Percentiles rank a stretch among this genome's conserved stretches.
Evolutionary conservation across 2,329 filamentous ascomycete species (phyloP).

Genomic region (Trichoderma lentiforme): DNA sequence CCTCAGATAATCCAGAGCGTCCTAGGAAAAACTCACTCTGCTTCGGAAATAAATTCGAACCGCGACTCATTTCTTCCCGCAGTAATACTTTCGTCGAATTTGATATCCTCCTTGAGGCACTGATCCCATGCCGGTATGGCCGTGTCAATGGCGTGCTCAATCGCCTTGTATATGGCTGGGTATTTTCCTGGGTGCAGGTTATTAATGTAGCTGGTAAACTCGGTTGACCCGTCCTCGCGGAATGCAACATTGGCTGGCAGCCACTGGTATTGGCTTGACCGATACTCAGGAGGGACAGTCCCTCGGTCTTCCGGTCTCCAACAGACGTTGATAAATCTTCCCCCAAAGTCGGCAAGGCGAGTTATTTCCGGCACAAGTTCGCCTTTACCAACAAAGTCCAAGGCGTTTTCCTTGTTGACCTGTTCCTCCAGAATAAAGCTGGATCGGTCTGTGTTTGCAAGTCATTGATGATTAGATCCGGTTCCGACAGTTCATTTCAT

Average conservation of each 20-base stretch:
- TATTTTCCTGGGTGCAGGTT: constrained; percentile 38
- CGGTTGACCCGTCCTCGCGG: constrained; percentile 31
- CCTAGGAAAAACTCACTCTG: not conserved
- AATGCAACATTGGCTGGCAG: constrained; percentile 36
- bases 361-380: not conserved
- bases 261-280: constrained; percentile 26
- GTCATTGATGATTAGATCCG: not conserved
- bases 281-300: constrained; percentile 17
- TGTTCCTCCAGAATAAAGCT: constrained; percentile 20
- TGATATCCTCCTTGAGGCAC: constrained; percentile 27
- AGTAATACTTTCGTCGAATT: not conserved
- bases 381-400: constrained; percentile 30
- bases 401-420: constrained; percentile 26
- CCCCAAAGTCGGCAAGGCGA: not conserved
- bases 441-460: not conserved
- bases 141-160: constrained; percentile 34
- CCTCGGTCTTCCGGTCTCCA: not conserved
- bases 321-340: not conserved
- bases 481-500: not conserved
- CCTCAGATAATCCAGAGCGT: not conserved
- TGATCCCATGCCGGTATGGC: constrained; percentile 45
- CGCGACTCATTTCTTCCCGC: not conserved
- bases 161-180: constrained; percentile 29
- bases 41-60: not conserved
- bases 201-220: constrained; percentile 43